These are phyloP conservation scores for Phytophthora pinifolia DNA, from an alignment of 352 stramenopile genomes.

Conservation along the genomic window DNA sequence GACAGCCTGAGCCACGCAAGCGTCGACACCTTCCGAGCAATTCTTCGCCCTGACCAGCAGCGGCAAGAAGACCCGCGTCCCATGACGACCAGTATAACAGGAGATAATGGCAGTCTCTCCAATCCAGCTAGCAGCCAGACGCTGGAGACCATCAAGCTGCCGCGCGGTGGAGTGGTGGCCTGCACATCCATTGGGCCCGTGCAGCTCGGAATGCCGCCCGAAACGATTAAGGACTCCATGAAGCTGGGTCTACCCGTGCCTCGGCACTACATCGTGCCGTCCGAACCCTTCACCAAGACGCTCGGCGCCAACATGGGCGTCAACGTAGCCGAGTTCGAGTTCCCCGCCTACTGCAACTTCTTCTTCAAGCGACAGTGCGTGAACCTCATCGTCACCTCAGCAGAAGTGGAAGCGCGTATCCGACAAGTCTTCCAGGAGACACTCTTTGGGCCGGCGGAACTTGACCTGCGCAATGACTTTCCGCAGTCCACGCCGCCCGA, in stretches of 20 bases:
- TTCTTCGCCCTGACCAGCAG: not conserved
- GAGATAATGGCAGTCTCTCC: conserved; percentile 11
- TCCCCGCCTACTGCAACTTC: conserved; percentile 97
- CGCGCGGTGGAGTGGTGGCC: conserved; percentile 69
- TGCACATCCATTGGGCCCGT: conserved; percentile 81
- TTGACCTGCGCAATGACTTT: conserved; percentile 84
- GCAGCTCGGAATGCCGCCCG: conserved; percentile 93
- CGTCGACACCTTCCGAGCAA: conserved; percentile 2
- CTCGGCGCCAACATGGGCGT: conserved; percentile 94
- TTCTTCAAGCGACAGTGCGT: conserved; percentile 92
- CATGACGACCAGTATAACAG: conserved; percentile 29
- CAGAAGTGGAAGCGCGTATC: conserved; percentile 79
- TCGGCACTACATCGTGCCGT: conserved; percentile 94
- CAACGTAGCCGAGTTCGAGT: conserved; percentile 97
- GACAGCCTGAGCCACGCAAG: not conserved
- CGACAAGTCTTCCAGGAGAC: conserved; percentile 90
- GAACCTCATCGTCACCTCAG: conserved; percentile 82
- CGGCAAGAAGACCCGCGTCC: not conserved
- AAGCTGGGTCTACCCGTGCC: conserved; percentile 91
- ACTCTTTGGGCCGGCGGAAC: conserved; percentile 72
- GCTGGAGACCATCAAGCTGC: conserved; percentile 70
- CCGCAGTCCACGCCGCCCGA: conserved; percentile 51
- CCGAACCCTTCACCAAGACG: conserved; percentile 94
- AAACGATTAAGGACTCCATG: conserved; percentile 98
- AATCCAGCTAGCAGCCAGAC: conserved; percentile 8